A percentile compares a stretch with the other conserved stretches of the same genome.
Conservation (phyloP, 2,329 filamentous ascomycete species). For the Chalaropsis ovoidea region DNA sequence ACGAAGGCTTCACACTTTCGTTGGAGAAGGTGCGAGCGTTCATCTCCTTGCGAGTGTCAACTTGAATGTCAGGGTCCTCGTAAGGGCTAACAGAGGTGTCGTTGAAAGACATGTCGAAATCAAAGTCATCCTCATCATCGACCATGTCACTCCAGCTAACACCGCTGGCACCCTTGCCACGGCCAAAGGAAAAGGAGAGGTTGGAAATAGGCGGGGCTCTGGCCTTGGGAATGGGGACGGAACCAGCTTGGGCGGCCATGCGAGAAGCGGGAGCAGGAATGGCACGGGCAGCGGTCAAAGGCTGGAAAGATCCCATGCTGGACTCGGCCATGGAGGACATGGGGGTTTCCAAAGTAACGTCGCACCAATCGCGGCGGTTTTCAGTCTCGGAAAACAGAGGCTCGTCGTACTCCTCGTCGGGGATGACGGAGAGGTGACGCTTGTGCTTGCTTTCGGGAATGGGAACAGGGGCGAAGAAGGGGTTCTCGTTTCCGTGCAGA, state of each 20-base stretch:
- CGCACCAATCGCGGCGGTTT: slow-evolving; percentile 66
- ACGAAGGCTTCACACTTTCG: slow-evolving; percentile 46
- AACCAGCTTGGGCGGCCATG: slow-evolving; percentile 40
- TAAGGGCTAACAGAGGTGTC: slow-evolving; percentile 16
- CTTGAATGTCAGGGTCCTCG: slow-evolving; percentile 26
- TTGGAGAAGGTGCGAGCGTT: slow-evolving; percentile 73
- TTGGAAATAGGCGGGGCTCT: slow-evolving; percentile 60
- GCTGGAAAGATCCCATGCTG: slow-evolving; percentile 12
- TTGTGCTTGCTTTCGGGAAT: slow-evolving; percentile 18
- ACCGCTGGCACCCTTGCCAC: slow-evolving; percentile 66
- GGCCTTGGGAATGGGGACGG: slow-evolving; percentile 69
- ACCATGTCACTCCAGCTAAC: slow-evolving; percentile 99
- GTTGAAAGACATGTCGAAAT: slow-evolving; percentile 31
- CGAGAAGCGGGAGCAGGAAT: slow-evolving; percentile 12
- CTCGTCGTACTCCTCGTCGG: slow-evolving; percentile 61
- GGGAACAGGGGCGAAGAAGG: slow-evolving; percentile 19
- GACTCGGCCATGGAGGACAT: slow-evolving; percentile 74
- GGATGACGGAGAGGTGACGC: slow-evolving; percentile 67
- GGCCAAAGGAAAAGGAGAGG: slow-evolving; percentile 70
- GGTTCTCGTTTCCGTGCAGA: slow-evolving; percentile 29
- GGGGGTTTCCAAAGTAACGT: slow-evolving; percentile 63
- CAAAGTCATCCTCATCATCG: slow-evolving; percentile 69
- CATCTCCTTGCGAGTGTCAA: slow-evolving; percentile 51
- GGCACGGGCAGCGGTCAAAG: slow-evolving; percentile 44
- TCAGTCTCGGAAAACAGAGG: slow-evolving; percentile 77